Conservation (phyloP, 2,329 filamentous ascomycete species). For the Stachybotrys chlorohalonatus region DNA sequence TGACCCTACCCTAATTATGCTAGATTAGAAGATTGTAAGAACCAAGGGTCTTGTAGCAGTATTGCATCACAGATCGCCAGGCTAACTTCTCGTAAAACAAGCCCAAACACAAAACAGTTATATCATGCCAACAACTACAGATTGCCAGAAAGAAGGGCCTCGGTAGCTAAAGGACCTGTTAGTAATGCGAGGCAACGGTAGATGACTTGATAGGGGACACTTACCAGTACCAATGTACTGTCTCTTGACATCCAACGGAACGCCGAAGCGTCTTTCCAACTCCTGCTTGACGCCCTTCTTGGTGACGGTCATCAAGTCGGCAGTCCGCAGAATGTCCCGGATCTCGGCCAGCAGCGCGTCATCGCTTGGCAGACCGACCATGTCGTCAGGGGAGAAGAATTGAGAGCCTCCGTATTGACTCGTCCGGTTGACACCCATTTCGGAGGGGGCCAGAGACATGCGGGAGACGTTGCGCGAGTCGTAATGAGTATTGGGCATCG, state of each 20-base stretch:
- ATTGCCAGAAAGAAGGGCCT: slow-evolving; percentile 70
- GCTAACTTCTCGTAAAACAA: neutral
- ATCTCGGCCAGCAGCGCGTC: slow-evolving; percentile 91
- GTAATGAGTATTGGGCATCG: slow-evolving; percentile 43
- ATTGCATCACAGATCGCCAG: neutral
- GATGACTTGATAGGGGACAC: slow-evolving; percentile 22
- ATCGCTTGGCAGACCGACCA: slow-evolving; percentile 72
- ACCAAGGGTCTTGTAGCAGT: neutral
- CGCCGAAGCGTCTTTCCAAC: slow-evolving; percentile 81
- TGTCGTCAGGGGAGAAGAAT: slow-evolving; percentile 54
- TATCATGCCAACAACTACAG: slow-evolving; percentile 36
- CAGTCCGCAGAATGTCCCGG: slow-evolving; percentile 80
- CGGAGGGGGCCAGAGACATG: slow-evolving; percentile 72
- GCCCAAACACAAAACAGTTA: neutral
- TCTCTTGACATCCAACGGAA: slow-evolving; percentile 77
- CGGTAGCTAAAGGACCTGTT: slow-evolving; percentile 48
- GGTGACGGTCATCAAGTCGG: slow-evolving; percentile 94
- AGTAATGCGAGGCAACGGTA: slow-evolving; percentile 3
- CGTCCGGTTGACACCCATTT: slow-evolving; percentile 50
- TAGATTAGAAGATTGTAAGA: slow-evolving; percentile 1
- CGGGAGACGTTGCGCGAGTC: slow-evolving; percentile 46
- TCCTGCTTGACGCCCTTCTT: slow-evolving; percentile 98
- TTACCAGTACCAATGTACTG: slow-evolving; percentile 89
- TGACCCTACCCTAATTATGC: slow-evolving; percentile 1
- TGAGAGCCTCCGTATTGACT: slow-evolving; percentile 54